Conservation (phyloP, 495 filamentous ascomycete genomes). For the Neurospora pannonica region DNA sequence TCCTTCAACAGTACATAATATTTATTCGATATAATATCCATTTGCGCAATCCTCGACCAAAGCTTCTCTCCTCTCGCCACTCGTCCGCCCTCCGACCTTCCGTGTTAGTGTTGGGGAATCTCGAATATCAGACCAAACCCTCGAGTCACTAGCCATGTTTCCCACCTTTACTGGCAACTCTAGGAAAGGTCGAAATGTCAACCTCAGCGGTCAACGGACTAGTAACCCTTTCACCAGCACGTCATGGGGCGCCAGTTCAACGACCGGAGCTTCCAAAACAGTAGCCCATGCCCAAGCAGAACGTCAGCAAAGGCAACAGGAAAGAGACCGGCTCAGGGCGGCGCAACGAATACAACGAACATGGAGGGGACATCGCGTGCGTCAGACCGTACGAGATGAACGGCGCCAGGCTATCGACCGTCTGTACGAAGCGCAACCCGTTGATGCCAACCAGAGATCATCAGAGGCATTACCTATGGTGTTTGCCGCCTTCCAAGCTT, state of each 20-base stretch:
- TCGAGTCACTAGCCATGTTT: conserved; percentile 52
- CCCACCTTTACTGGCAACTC: conserved; percentile 82
- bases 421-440: conserved; percentile 18
- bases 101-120: not conserved
- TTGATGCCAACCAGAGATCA: conserved; percentile 15
- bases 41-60: not conserved
- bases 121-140: not conserved
- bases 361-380: conserved; percentile 71
- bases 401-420: conserved; percentile 66
- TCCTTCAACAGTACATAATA: not conserved
- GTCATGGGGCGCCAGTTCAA: conserved; percentile 33
- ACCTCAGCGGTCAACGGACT: conserved; percentile 74
- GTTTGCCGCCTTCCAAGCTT: conserved; percentile 22
- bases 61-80: not conserved
- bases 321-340: conserved; percentile 70
- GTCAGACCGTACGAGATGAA: conserved; percentile 43
- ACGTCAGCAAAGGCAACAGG: conserved; percentile 66
- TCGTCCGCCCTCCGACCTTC: not conserved
- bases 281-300: conserved; percentile 81
- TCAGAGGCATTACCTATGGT: conserved; percentile 26
- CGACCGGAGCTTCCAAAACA: conserved; percentile 58
- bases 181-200: conserved; percentile 79
- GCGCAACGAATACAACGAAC: conserved; percentile 63
- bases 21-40: not conserved
- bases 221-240: conserved; percentile 62